These are phyloP conservation scores for Tirmania nivea DNA, from an alignment of 495 filamentous ascomycete genomes.

Conservation along the genomic window DNA sequence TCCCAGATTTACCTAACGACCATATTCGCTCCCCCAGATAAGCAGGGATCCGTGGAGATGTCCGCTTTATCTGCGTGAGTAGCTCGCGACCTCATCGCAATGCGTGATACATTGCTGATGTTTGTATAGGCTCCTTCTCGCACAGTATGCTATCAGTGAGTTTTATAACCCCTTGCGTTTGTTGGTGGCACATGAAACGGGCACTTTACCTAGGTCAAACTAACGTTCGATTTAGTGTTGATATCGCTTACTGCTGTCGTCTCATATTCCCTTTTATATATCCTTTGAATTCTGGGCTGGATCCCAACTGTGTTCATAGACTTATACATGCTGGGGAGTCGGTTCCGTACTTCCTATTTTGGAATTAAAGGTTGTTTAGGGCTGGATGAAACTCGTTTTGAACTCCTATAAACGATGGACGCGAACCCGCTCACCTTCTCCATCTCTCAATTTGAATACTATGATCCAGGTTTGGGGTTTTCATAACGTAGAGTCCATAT, in stretches of 20 bases:
- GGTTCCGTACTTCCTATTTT: too few relatives aligned
- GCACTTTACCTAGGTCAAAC: not conserved
- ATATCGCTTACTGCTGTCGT: constrained; percentile 13
- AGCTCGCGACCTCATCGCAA: not conserved
- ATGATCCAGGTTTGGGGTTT: too few relatives aligned
- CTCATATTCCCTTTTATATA: constrained; percentile 11
- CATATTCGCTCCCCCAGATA: constrained; percentile 14
- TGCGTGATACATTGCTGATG: not conserved
- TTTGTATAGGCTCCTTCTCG: constrained; percentile 9
- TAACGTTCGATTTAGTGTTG: constrained; percentile 7
- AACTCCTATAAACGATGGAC: too few relatives aligned
- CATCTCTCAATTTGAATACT: too few relatives aligned
- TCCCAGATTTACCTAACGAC: constrained; percentile 17
- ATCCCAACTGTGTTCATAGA: too few relatives aligned
- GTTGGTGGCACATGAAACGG: not conserved
- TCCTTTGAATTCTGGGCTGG: constrained; percentile 17
- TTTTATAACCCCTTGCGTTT: not conserved
- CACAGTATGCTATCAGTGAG: constrained; percentile 15
- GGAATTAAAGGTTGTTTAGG: too few relatives aligned
- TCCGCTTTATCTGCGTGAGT: constrained; percentile 17
- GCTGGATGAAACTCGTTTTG: too few relatives aligned
- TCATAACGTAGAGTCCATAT: too few relatives aligned
- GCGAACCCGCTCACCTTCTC: too few relatives aligned
- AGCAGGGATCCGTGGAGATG: constrained; percentile 15
- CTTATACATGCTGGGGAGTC: too few relatives aligned